phyloP scores from a whole-genome alignment of 345 rosid genomes.

The Reutealis trisperma region DNA sequence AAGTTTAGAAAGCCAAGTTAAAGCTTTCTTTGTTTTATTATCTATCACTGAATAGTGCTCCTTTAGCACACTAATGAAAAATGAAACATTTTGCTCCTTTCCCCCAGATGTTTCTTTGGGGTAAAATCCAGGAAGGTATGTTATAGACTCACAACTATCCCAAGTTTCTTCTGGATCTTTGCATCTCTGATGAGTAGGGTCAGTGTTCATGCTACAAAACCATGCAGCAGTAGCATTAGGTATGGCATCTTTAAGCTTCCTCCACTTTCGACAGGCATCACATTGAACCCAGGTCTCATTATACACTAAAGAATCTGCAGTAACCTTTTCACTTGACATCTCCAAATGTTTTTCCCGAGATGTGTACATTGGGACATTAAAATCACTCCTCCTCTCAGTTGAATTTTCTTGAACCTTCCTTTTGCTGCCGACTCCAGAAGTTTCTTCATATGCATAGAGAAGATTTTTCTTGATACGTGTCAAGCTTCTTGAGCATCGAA shows the following conservation, averaged over 20 bases:
- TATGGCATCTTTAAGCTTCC: constrained; percentile 54
- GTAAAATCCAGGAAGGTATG: constrained; percentile 73
- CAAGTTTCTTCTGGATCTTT: constrained; percentile 72
- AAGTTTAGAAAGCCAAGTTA: constrained; percentile 78
- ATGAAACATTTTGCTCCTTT: constrained; percentile 61
- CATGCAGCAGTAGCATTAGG: constrained; percentile 62
- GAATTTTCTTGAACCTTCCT: constrained; percentile 33
- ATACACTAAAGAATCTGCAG: constrained; percentile 30
- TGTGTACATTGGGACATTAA: constrained; percentile 2
- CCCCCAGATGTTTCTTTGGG: constrained; percentile 62
- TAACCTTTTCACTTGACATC: constrained; percentile 28
- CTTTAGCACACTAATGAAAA: constrained; percentile 74
- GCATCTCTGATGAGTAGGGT: constrained; percentile 67
- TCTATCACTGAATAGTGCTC: constrained; percentile 54
- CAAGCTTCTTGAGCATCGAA: constrained; percentile 56
- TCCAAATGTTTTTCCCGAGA: constrained; percentile 27
- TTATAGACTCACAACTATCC: constrained; percentile 60
- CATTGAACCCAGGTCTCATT: constrained; percentile 92
- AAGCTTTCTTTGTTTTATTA: constrained; percentile 60
- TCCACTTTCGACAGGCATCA: constrained; percentile 91
- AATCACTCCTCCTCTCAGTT: constrained; percentile 34
- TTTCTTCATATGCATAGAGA: constrained; percentile 45
- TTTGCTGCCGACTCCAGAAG: constrained; percentile 36
- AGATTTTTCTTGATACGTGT: constrained; percentile 61
- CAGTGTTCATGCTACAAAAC: constrained; percentile 92